phyloP scores from a whole-genome alignment of 2,329 filamentous ascomycete genomes.

The Cladophialophora exuberans region DNA sequence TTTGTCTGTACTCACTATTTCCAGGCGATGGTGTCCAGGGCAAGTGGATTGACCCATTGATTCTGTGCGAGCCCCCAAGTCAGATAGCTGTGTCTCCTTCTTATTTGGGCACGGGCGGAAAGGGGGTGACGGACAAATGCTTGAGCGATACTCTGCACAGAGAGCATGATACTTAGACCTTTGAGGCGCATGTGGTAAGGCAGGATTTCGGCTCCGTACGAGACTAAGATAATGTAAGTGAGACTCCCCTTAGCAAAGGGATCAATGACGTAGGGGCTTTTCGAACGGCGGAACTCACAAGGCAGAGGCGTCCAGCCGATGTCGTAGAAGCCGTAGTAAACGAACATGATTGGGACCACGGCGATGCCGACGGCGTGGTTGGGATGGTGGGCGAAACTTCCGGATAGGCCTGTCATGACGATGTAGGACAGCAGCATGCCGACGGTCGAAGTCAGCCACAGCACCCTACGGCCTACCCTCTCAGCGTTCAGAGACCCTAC shows the following conservation, averaged over 20 bases:
- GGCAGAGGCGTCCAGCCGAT: not conserved
- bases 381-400: constrained; percentile 27
- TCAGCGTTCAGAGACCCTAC: constrained; percentile 34
- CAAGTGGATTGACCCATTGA: constrained; percentile 16
- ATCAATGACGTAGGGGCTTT: constrained; percentile 34
- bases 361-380: constrained; percentile 31
- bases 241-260: too few relatives aligned
- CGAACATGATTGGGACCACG: constrained; percentile 37
- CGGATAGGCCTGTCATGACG: constrained; percentile 35
- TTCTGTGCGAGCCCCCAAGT: too few relatives aligned
- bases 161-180: constrained; percentile 40
- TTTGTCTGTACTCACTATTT: constrained; percentile 11
- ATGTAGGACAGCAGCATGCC: constrained; percentile 35
- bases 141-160: constrained; percentile 9
- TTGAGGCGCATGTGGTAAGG: constrained; percentile 54
- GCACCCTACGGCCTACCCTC: constrained; percentile 31
- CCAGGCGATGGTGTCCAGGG: constrained; percentile 7
- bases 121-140: not conserved
- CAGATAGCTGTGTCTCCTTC: too few relatives aligned
- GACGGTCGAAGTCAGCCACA: constrained; percentile 31
- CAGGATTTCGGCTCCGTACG: constrained; percentile 51
- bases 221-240: constrained; percentile 29
- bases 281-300: not conserved
- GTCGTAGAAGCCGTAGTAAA: constrained; percentile 41
- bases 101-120: too few relatives aligned